These are phyloP conservation scores for Marchantia polymorpha DNA, from an alignment of 225 moss, liverwort and hornwort species.

Conservation along the genomic window DNA sequence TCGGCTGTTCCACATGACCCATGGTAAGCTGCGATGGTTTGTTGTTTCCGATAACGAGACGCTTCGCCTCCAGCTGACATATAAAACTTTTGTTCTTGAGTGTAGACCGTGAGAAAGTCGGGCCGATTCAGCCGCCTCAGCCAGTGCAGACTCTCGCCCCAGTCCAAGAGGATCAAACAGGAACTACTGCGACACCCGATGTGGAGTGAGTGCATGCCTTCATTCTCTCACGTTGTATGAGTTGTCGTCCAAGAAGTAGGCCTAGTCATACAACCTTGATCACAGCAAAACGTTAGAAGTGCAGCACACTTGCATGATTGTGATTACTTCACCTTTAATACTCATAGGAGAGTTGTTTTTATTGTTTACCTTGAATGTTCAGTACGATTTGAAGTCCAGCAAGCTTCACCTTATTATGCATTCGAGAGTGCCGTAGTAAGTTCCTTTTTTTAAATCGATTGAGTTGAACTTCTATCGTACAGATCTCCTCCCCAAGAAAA, in stretches of 20 bases:
- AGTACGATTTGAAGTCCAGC: not conserved
- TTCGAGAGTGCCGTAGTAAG: not conserved
- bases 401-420: not conserved
- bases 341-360: not conserved
- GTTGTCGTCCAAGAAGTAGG: not conserved
- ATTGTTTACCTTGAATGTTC: not conserved
- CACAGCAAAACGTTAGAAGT: not conserved
- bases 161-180: slow-evolving; percentile 26
- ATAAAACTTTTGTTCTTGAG: not conserved
- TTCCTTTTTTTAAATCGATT: not conserved
- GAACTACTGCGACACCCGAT: slow-evolving; percentile 7
- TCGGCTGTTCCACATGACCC: too few relatives aligned
- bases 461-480: slow-evolving; percentile 5
- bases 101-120: slow-evolving; percentile 41
- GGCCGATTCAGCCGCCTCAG: slow-evolving; percentile 16
- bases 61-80: not conserved
- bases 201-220: slow-evolving; percentile 23
- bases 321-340: not conserved
- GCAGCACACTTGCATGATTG: not conserved
- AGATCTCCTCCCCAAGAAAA: slow-evolving; percentile 67
- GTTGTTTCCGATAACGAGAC: not conserved
- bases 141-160: slow-evolving; percentile 15
- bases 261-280: not conserved
- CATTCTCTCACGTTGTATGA: not conserved
- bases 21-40: not conserved